These are phyloP conservation scores for Cladorrhinum sp. DNA, from an alignment of 2,329 filamentous ascomycete genomes.

Conservation along the genomic window DNA sequence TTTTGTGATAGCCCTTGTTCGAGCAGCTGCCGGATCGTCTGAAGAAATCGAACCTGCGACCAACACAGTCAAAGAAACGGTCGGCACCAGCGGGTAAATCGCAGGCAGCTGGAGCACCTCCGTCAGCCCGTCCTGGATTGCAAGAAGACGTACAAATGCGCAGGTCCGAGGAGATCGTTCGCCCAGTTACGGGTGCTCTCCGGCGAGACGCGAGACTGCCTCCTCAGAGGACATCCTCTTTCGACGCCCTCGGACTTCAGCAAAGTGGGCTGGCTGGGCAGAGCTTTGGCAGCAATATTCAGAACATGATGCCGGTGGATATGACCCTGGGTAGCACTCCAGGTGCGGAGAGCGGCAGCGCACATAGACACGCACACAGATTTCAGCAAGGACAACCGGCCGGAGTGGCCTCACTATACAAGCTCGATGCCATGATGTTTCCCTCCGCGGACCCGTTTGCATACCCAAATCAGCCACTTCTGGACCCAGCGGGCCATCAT, in stretches of 20 bases:
- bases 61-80: slow-evolving; percentile 52
- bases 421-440: slow-evolving; percentile 77
- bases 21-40: slow-evolving; percentile 75
- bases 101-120: slow-evolving; percentile 33
- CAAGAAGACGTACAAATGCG: slow-evolving; percentile 22
- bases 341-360: slow-evolving; percentile 29
- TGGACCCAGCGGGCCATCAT: slow-evolving; percentile 33
- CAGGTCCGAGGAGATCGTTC: slow-evolving; percentile 29
- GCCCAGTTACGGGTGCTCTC: slow-evolving; percentile 16
- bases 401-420: slow-evolving; percentile 53
- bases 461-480: slow-evolving; percentile 60
- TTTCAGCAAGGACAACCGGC: slow-evolving; percentile 33
- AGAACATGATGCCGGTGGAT: slow-evolving; percentile 46
- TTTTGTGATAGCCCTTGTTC: slow-evolving; percentile 66
- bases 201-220: slow-evolving; percentile 17
- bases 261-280: slow-evolving; percentile 30
- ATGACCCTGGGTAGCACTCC: slow-evolving; percentile 42
- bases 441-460: slow-evolving; percentile 73
- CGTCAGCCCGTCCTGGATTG: slow-evolving; percentile 28
- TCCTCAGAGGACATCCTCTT: slow-evolving; percentile 26
- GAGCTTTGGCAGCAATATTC: slow-evolving; percentile 40
- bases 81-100: slow-evolving; percentile 44
- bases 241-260: slow-evolving; percentile 28
- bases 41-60: slow-evolving; percentile 46
- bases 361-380: slow-evolving; percentile 30